Evolutionary conservation across 176 grass and related monocot genomes (phyloP).

Genomic region (Avena sativa): DNA sequence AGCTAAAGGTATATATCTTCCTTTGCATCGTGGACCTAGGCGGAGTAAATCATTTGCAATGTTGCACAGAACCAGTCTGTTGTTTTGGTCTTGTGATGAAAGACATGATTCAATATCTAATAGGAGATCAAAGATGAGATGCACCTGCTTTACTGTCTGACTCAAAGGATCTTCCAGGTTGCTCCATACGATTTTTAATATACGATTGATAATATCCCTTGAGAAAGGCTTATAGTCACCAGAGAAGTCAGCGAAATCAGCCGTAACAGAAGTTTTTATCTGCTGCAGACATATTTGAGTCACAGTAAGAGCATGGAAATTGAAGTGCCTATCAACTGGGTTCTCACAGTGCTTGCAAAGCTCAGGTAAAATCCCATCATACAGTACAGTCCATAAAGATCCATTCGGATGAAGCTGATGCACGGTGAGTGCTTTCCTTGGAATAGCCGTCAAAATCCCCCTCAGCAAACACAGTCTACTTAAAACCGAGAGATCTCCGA

Average conservation of each 20-base stretch:
- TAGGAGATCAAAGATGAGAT: slow-evolving; percentile 96
- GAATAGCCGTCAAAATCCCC: slow-evolving; percentile 90
- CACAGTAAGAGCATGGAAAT: slow-evolving; percentile 98
- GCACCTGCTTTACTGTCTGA: slow-evolving; percentile 97
- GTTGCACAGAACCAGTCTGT: slow-evolving; percentile 59
- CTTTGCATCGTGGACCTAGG: slow-evolving; percentile 82
- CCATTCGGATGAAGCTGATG: slow-evolving; percentile 45
- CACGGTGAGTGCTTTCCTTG: slow-evolving; percentile 72
- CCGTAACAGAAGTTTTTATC: slow-evolving; percentile 84
- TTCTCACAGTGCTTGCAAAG: slow-evolving; percentile 94
- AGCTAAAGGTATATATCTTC: slow-evolving; percentile 91
- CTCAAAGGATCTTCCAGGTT: slow-evolving; percentile 97
- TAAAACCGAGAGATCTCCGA: slow-evolving; percentile 71
- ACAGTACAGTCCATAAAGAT: slow-evolving; percentile 82
- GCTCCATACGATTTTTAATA: slow-evolving; percentile 93
- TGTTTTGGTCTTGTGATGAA: slow-evolving; percentile 51
- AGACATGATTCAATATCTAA: slow-evolving; percentile 84
- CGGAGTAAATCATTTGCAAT: slow-evolving; percentile 78
- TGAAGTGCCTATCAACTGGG: slow-evolving; percentile 93
- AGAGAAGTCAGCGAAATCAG: slow-evolving; percentile 67
- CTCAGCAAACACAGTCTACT: slow-evolving; percentile 94
- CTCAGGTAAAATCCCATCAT: slow-evolving; percentile 84
- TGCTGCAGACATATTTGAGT: slow-evolving; percentile 98
- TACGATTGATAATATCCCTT: slow-evolving; percentile 51
- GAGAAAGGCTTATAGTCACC: slow-evolving; percentile 70